phyloP scores from a whole-genome alignment of 768 basidiomycete genomes.

The Mycena albidolilacea region DNA sequence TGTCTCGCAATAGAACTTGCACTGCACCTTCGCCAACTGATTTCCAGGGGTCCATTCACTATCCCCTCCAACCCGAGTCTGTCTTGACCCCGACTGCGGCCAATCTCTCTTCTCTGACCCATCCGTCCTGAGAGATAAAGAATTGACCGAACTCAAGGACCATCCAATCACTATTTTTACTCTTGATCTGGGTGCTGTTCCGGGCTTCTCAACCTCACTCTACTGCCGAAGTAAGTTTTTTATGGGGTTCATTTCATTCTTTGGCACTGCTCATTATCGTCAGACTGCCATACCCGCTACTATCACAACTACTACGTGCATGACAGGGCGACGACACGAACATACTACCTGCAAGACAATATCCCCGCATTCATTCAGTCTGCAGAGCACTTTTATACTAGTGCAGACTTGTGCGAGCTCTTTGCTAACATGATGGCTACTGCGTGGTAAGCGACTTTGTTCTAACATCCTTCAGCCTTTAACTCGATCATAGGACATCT shows the following conservation, averaged over 20 bases:
- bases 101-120: neutral
- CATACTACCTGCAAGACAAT: conserved; percentile 40
- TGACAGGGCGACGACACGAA: conserved; percentile 31
- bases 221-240: conserved; percentile 46
- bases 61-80: conserved; percentile 19
- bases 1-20: neutral
- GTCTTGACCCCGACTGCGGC: conserved; percentile 12
- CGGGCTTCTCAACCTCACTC: conserved; percentile 41
- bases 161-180: conserved; percentile 4
- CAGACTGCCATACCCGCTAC: conserved; percentile 48
- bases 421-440: conserved; percentile 33
- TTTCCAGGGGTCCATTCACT: conserved; percentile 19
- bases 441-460: conserved; percentile 19
- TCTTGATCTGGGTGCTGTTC: conserved; percentile 25
- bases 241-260: neutral
- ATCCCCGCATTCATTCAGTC: conserved; percentile 38
- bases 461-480: neutral
- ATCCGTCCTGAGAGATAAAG: neutral
- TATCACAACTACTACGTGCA: conserved; percentile 48
- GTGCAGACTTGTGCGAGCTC: conserved; percentile 20
- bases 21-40: neutral
- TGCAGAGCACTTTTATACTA: conserved; percentile 32
- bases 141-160: neutral
- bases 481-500: conserved; percentile 32
- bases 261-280: neutral